Evolutionary conservation across 805 yeast species (phyloP), one percentile per base, ranked within the genome.

Genomic region (Myxozyma nipponensis): DNA sequence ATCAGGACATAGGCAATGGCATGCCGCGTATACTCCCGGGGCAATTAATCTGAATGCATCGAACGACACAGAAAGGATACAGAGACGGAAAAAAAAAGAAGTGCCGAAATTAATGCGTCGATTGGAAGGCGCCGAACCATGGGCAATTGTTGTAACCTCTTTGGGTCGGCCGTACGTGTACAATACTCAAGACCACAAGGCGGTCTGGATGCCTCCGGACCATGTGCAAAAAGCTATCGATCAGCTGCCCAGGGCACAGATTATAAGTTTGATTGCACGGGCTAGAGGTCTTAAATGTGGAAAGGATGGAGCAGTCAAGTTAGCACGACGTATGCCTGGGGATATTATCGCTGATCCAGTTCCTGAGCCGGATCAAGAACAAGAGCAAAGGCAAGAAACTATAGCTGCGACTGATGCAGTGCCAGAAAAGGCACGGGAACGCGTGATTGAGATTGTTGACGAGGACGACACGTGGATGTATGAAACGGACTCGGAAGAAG

Each of bases 81-180:
- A 42, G 15, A 39, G 36, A 38, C 39, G 35, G 15, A 24, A 51
- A 13, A 50, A 50, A 34, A 41, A 48, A 37, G 54, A 48, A 26
- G 23, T 35, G 15, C 57, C 56, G 34, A 40, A 36, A 3, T 45
- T 54, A 40, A 17, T 23, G 19, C 49, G 46, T 19, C 47, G 41
- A 25, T 49, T 56, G 10, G 18, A 28, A 26, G n/a, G n/a, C n/a
- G 22, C 49, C 1, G 62, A 68, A 19, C 66, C 63, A 3, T 78
- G 81, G 81, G 34, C 49, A 2, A 49, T 77, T n/a, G 67, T 76
- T 1, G 64, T 77, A 21, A 66, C 73, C 15, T 63, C 64, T 21
- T 62, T 66, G 6, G 82, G 81, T 0, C 48, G 68, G 2, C 71
- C 75, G 50, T 76, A 71, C 60, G 76, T 69, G 41, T 61, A 70